phyloP scores from a whole-genome alignment of 768 basidiomycete species.

The Leucocoprinus sp. region DNA sequence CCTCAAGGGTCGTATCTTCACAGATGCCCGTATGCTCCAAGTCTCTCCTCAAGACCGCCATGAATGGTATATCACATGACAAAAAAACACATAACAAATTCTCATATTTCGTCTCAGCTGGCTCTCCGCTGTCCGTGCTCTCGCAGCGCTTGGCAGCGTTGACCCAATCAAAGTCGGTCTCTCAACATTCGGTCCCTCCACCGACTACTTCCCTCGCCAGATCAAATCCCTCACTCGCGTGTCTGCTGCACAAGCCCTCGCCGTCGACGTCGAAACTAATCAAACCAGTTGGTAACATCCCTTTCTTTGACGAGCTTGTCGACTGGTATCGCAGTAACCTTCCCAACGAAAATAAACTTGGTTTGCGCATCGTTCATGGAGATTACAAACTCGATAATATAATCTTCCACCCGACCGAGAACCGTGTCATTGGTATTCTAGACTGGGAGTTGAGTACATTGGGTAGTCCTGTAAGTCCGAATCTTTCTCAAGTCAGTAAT shows the following conservation, averaged over 20 bases:
- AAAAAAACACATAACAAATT: neutral
- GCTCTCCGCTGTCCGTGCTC: conserved; percentile 65
- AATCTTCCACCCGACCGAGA: conserved; percentile 88
- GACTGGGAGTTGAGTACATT: conserved; percentile 98
- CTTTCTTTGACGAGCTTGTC: conserved; percentile 62
- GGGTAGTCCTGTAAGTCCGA: conserved; percentile 67
- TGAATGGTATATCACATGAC: conserved; percentile 49
- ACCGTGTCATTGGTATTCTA: conserved; percentile 86
- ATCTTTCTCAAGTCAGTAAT: neutral
- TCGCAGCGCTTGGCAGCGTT: conserved; percentile 61
- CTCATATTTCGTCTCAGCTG: too few species aligned
- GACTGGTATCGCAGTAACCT: conserved; percentile 68
- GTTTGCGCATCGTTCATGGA: conserved; percentile 87
- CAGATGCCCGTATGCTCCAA: conserved; percentile 71
- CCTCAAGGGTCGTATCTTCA: conserved; percentile 89
- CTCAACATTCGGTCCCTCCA: conserved; percentile 59
- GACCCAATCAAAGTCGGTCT: conserved; percentile 61
- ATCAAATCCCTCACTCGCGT: conserved; percentile 82
- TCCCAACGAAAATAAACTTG: conserved; percentile 69
- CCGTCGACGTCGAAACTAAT: conserved; percentile 58
- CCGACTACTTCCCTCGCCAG: conserved; percentile 88
- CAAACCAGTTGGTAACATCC: conserved; percentile 59
- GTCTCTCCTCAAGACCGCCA: conserved; percentile 51
- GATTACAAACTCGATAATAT: conserved; percentile 99
- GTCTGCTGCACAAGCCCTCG: conserved; percentile 68